These are phyloP conservation scores for Schrenkiella parvula DNA, from an alignment of 345 rosid species.

Conservation along the genomic window DNA sequence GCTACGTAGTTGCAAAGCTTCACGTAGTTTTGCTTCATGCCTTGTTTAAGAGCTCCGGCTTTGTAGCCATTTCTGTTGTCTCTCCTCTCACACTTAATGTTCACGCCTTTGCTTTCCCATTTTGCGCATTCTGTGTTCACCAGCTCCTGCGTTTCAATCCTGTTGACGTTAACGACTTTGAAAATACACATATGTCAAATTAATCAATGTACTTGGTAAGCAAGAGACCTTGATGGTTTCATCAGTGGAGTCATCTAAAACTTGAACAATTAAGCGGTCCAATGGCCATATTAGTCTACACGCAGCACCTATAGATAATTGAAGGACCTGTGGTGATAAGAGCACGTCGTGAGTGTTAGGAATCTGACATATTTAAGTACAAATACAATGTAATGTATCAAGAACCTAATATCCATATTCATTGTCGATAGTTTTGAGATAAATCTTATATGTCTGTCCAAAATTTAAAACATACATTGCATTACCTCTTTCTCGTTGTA, in stretches of 20 bases:
- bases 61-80: conserved; percentile 53
- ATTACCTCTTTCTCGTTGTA: conserved; percentile 34
- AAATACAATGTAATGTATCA: background rate
- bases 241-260: conserved; percentile 63
- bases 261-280: conserved; percentile 53
- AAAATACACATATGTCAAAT: background rate
- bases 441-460: background rate
- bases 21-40: conserved; percentile 51
- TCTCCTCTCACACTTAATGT: conserved; percentile 36
- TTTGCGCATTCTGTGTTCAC: conserved; percentile 27
- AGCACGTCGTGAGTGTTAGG: background rate
- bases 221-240: conserved; percentile 44
- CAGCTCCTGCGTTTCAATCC: conserved; percentile 10
- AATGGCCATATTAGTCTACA: conserved; percentile 58
- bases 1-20: conserved; percentile 41
- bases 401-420: background rate
- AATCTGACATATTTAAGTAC: background rate
- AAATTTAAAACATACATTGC: background rate
- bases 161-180: background rate
- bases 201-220: background rate
- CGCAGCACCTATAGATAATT: conserved; percentile 57
- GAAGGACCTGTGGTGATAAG: conserved; percentile 41
- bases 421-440: background rate
- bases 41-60: conserved; percentile 55
- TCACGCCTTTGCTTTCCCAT: conserved; percentile 33